Evolutionary conservation across 805 yeast genomes (phyloP), one percentile per base, ranked within the genome.

Genomic region (Metschnikowia borealis): DNA sequence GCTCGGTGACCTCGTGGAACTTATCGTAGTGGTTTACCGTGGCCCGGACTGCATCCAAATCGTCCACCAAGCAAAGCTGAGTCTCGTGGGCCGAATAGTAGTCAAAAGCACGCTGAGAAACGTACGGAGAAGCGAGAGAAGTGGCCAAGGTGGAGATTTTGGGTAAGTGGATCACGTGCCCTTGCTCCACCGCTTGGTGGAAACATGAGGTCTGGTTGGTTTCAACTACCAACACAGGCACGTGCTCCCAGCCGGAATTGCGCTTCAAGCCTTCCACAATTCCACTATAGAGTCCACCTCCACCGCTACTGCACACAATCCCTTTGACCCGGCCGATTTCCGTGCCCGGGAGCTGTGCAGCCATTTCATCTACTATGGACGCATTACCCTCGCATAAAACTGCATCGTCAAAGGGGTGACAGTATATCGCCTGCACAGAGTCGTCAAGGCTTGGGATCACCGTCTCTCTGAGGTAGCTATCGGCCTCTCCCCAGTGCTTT

Each of bases 121-220:
- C 79, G 55, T 72, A 75, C 1, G 82, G 76, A 35, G 87, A 79
- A 2, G 88, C 88, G 51, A 85, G 70, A 0, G 86, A 79, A 2
- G 82, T 76, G 2, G 90, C 89, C 47, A 85, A 67, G 7, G 87
- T 79, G 20, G 71, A 62, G 13, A 78, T 74, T 34, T 78, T 74
- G 2, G 70, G 63, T 31, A 84, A 65, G 13, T 65, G 62, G 11
- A 82, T 72, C 6, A 72, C 70, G 44, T 70, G 57, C 5, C 77
- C 74, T 1, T 78, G 74, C 36, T 68, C 63, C 42, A 85, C 62
- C 0, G 87, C 76, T 41, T 69, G 68, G 56, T 75, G 65, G 49
- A 85, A 74, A 0, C 85, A 79, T n/a, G 84, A 83, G 15, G 84
- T 81, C 21, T 83, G 84, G 11, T 63, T 67, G 0, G 89, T 83